Base-by-base conservation (phyloP, 345 rosid species). In the Ceriops tagal region DNA sequence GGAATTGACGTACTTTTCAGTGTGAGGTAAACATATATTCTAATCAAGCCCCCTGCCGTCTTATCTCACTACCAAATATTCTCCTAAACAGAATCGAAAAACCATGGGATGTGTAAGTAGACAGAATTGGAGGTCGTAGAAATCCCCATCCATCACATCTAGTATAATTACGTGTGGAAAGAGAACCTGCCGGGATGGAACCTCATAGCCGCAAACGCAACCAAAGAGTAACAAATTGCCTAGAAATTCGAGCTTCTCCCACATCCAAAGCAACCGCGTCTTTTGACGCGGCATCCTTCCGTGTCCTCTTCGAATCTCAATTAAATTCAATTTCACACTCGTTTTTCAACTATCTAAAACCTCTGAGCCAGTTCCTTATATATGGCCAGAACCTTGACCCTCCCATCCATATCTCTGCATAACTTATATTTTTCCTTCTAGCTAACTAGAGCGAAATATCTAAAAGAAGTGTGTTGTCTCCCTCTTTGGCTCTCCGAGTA, bases 191-290 rank as follows among this genome's bases (percentile, higher is more conserved):
- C 5, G 49, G 47, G 47, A 39, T 11, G 15, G 3, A 39, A 15
- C 46, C 3, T 39, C 24, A 39, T 39, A 2, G 47, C 16, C 43
- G 9, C 43, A 39, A 39, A 39, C 3, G 3, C 0, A 9, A 39
- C 49, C 32, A 6, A 21, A 6, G 1, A n/a, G 21, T 19, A 19
- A 5, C 1, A 52, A 9, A 53, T 31, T 21, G 67, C 35, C 22
- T 22, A 35, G 2, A 11, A 1, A 46, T 24, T 9, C 60, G 52
- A 53, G 15, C 55, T 9, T 24, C 18, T 16, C 24, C 10, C 7
- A 24, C 18, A 4, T 7, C 4, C 32, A 5, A 66, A 32, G 81
- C 61, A 71, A 77, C 71, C 84, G 84, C 79, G 84, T 81, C 61
- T 20, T 22, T 62, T 60, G 66, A 58, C 71, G 32, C 71, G 69